Evolutionary conservation across 1,284 basidiomycete species (phyloP).

Genomic region (Trichosporon asahii): DNA sequence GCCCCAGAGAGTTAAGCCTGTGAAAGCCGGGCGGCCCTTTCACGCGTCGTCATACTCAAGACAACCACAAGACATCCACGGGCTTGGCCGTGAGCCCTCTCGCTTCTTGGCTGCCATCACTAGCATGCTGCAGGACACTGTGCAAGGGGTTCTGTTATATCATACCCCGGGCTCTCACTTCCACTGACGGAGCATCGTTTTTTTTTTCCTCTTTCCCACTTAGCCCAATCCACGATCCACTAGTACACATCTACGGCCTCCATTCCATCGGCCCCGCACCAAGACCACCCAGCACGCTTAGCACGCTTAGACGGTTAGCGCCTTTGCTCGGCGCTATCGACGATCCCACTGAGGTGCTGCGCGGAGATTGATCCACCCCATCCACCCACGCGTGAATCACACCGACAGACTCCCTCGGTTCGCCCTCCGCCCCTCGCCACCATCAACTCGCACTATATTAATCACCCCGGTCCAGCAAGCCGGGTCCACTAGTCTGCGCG

Average conservation of each 20-base stretch:
- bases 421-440: too few relatives aligned
- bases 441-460: too few relatives aligned
- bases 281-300: neutral
- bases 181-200: neutral
- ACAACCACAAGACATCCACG: slow-evolving; percentile 9
- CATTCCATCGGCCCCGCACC: too few relatives aligned
- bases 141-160: neutral
- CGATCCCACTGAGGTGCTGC: neutral
- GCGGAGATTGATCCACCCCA: too few relatives aligned
- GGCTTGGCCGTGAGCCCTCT: neutral
- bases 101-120: neutral
- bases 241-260: neutral
- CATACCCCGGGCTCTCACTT: neutral
- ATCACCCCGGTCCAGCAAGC: too few relatives aligned
- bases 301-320: neutral
- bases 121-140: too few relatives aligned
- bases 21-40: neutral
- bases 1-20: neutral
- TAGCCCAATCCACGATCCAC: neutral
- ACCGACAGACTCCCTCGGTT: too few relatives aligned
- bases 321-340: neutral
- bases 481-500: too few relatives aligned
- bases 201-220: neutral
- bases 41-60: slow-evolving; percentile 6
- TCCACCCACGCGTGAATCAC: neutral